Base-by-base conservation (phyloP, 2,329 filamentous ascomycete species). In the Trichoderma sp. region DNA sequence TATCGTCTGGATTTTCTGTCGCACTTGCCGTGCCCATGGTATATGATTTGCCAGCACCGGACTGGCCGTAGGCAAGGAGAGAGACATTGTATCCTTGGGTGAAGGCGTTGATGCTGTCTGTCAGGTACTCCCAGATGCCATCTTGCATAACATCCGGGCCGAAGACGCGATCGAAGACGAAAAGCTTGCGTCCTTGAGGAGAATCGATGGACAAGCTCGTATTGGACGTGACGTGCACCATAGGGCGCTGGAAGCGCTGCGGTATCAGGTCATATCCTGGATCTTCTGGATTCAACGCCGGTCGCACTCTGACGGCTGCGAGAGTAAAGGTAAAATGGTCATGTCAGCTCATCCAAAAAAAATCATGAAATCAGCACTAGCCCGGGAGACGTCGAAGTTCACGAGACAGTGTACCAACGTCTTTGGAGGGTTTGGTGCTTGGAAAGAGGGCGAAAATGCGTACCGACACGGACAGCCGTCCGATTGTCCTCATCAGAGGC, bases 1-100 rank as follows among this genome's bases (percentile, higher is more conserved):
- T 96, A 34, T 89, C 82, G 8, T 91, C 88, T 34, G 86, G 75
- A 77, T 95, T 87, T 30, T 85, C 86, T 78, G 97, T 92, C 78
- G 98, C 95, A 5, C 94, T 94, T 0, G 95, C 94, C 0, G 96
- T 99, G 71, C 96, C 96, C 96, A 99, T 99, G 0, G 96, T 99
- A 80, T 97, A 98, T 3, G 95, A 98, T 84, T 99, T 99, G 76
- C 96, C 96, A 12, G 96, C 94, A 71, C 96, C 96, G 32, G 96
- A 99, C 84, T 99, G 96, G 75, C 96, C 96, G 79, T 99, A 99
- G 62, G 96, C 96, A 77, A 99, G 85, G 64, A 99, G 90, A 4
- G 96, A 99, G 72, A 99, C 96, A 89, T 99, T 99, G 88, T 98
- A 99, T 70, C 96, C 96, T 79, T 98, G 94, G 1, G 96, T 85